Evolutionary conservation across 805 yeast genomes (phyloP), one percentile per base, ranked within the genome.

Genomic region (Candida vaughaniae): DNA sequence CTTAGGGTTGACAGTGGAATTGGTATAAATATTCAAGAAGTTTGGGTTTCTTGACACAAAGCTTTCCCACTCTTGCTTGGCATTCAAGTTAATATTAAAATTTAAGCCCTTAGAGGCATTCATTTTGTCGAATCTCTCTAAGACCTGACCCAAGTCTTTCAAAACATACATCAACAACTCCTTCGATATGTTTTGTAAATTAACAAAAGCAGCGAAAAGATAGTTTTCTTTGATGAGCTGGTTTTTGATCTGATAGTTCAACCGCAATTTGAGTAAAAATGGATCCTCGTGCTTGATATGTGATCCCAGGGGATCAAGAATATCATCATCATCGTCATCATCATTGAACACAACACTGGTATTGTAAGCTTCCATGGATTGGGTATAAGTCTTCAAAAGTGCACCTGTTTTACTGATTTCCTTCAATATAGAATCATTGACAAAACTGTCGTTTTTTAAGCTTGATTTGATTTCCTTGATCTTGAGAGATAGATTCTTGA

Each of bases 341-440:
- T 52, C 46, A 50, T 49, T 12, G 12, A 31, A 19, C 48, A 50
- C 20, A 55, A 34, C 5, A 30, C 64, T 57, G 15, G 56, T 58
- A n/a, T 58, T 56, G 44, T 66, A 67, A 12, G 56, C 46, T 37
- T 64, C 68, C 9, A 68, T 49, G 1, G 70, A 49, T 17, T 46
- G 39, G 45, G 54, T 58, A 39, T 61, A 69, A 28, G 46, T 43
- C 22, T 49, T 56, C 38, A 82, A 55, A 22, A 78, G 77, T 27
- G 61, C 58, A 38, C 80, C 82, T 1, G 95, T 82, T 38, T 75
- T 77, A 36, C 71, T 71, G 39, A 83, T 73, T 56, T 68, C 73
- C 31, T 52, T 64, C 10, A 58, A 41, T 18, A 68, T 43, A 6
- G 56, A 52, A 14, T 56, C 48, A 42, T 66, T 67, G 17, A 69